Conservation (phyloP, 1,284 basidiomycete species). For the Earliella scabrosa region DNA sequence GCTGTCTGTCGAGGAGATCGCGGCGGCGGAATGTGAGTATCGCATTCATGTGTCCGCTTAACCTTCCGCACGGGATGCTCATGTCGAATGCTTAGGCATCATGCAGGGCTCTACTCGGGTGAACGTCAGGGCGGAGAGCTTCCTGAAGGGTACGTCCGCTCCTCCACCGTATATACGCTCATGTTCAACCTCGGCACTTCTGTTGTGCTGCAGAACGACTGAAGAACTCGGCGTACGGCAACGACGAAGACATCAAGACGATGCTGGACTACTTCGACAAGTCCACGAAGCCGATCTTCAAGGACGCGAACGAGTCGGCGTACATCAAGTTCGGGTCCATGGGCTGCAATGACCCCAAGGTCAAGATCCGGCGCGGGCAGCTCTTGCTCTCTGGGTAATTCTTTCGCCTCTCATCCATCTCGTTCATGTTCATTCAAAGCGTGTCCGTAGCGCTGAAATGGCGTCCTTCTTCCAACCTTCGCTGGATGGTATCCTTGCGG, state of each 20-base stretch:
- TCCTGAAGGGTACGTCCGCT: slow-evolving; percentile 31
- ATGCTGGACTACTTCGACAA: slow-evolving; percentile 47
- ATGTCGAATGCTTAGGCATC: slow-evolving; percentile 20
- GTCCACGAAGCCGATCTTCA: slow-evolving; percentile 47
- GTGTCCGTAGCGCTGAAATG: slow-evolving; percentile 34
- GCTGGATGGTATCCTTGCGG: slow-evolving; percentile 36
- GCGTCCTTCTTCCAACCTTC: slow-evolving; percentile 47
- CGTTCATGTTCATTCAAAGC: background rate
- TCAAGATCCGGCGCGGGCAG: slow-evolving; percentile 21
- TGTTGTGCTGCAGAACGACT: slow-evolving; percentile 33
- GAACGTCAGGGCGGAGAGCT: slow-evolving; percentile 35
- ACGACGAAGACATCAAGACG: slow-evolving; percentile 37
- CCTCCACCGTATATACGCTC: too few relatives aligned
- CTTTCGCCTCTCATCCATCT: background rate
- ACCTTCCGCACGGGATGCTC: too few relatives aligned
- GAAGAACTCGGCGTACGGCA: slow-evolving; percentile 39
- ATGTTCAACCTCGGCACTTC: background rate
- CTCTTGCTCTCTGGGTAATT: slow-evolving; percentile 13
- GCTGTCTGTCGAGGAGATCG: slow-evolving; percentile 16
- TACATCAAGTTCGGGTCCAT: slow-evolving; percentile 45
- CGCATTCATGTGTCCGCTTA: background rate
- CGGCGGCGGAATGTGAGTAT: slow-evolving; percentile 14
- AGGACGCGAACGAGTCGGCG: slow-evolving; percentile 34
- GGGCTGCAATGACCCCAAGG: slow-evolving; percentile 19
- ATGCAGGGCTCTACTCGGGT: slow-evolving; percentile 32